phyloP scores from a whole-genome alignment of 176 grass and related monocot species.

The sorghum (Sorghum bicolor) region Sorghum_bicolor_NCBIv3 NC_012873.2:52442001-52442500 shows the following conservation, averaged over 20 bases:
- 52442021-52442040: not conserved
- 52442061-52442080: not conserved
- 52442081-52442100: not conserved
- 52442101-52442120: not conserved
- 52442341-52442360: not conserved
- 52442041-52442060: not conserved
- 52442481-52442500: no score
- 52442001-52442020: not conserved
- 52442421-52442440: no score
- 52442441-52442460: no score
- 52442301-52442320: not conserved
- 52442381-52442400: not conserved
- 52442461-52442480: no score
- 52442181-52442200: not conserved
- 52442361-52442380: not conserved
- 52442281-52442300: not conserved
- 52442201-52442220: not conserved
- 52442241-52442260: no score
- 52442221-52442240: not conserved
- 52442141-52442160: not conserved
- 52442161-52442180: conserved; percentile 20
- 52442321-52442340: not conserved
- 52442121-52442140: not conserved
- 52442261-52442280: not conserved
- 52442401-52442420: no score